phyloP scores from a whole-genome alignment of 2,329 filamentous ascomycete genomes.

The Ciborinia camelliae region DNA sequence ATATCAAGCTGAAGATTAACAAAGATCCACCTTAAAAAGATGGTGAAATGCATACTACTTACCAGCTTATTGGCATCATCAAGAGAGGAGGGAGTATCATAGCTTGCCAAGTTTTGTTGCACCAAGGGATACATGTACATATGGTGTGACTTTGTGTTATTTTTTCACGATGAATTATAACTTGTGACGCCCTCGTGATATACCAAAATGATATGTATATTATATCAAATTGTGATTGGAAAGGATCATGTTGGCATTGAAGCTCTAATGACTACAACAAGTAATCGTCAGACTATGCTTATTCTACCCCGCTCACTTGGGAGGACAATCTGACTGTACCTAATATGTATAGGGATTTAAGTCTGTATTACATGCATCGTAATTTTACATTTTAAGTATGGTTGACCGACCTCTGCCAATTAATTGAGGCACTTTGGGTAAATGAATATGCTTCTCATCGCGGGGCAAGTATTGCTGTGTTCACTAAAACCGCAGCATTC shows the following conservation, averaged over 20 bases:
- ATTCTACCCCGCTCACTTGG: background rate
- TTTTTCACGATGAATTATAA: no score
- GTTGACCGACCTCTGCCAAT: background rate
- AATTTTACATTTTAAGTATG: background rate
- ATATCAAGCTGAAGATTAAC: background rate
- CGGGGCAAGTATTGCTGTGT: background rate
- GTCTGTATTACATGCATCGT: background rate
- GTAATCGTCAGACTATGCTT: background rate
- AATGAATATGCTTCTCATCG: background rate
- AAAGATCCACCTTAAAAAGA: background rate
- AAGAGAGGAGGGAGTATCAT: background rate
- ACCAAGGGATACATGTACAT: background rate
- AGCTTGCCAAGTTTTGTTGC: background rate
- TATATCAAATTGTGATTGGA: background rate
- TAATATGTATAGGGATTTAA: background rate
- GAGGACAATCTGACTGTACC: background rate
- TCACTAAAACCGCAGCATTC: background rate
- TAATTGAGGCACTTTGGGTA: background rate
- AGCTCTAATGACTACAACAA: background rate
- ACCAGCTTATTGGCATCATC: no score
- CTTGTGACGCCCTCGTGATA: background rate
- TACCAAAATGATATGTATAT: background rate
- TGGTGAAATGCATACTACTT: background rate
- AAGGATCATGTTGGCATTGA: background rate
- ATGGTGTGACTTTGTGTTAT: background rate